Evolutionary conservation across 371 early-diverging fungal species (phyloP).

Genomic region (Mortierella sp.): DNA sequence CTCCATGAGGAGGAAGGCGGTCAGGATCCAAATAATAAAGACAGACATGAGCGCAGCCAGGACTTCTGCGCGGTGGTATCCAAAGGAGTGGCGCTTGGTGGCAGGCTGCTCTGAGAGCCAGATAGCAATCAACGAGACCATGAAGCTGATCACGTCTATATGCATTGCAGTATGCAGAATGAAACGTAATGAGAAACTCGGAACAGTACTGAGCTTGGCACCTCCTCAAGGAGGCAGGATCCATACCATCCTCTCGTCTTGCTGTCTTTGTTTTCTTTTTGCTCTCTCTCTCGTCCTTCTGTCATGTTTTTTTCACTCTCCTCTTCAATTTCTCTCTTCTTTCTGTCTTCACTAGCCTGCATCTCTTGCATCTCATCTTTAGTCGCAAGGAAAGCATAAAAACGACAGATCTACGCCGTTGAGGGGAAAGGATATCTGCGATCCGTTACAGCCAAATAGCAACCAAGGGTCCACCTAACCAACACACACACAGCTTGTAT

Average conservation of each 20-base stretch:
- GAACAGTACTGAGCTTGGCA: background rate
- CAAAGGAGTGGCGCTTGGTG: constrained; percentile 84
- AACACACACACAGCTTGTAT: background rate
- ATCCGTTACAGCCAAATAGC: background rate
- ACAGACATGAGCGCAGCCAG: constrained; percentile 87
- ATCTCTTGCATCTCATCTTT: background rate
- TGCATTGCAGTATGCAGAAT: background rate
- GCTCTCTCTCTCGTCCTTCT: background rate
- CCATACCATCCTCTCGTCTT: background rate
- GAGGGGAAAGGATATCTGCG: background rate
- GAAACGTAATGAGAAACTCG: constrained; percentile 5
- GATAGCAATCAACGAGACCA: constrained; percentile 79
- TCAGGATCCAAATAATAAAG: constrained; percentile 87
- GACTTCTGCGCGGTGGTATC: constrained; percentile 90
- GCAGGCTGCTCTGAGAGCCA: constrained; percentile 79
- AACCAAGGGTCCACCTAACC: background rate
- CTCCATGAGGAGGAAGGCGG: constrained; percentile 80
- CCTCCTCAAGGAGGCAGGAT: background rate
- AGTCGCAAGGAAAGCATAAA: background rate
- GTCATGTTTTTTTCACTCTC: background rate
- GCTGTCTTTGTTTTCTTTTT: too few relatives aligned
- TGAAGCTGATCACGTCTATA: constrained; percentile 78
- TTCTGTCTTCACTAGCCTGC: too few relatives aligned
- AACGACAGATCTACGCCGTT: constrained; percentile 1
- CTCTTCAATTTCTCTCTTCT: background rate